Evolutionary conservation across 1,284 basidiomycete genomes (phyloP).

Genomic region (Ganoderma meredithae): DNA sequence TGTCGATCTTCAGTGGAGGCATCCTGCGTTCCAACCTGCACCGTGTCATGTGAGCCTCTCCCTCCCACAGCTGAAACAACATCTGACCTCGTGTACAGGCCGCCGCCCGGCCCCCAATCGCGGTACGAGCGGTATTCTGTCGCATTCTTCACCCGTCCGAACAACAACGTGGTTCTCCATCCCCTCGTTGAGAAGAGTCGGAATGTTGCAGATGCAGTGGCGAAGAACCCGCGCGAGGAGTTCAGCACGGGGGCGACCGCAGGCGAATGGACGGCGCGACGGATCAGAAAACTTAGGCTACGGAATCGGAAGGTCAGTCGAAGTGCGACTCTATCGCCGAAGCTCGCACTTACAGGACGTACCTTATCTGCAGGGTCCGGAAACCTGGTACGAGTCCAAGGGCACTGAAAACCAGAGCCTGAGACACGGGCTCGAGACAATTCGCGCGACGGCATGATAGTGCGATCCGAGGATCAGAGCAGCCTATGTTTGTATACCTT

Average conservation of each 20-base stretch:
- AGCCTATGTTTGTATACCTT: conserved; percentile 12
- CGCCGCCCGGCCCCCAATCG: conserved; percentile 44
- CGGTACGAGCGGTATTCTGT: conserved; percentile 44
- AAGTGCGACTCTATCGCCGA: conserved; percentile 11
- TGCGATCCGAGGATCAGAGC: background rate
- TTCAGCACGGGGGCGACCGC: conserved; percentile 52
- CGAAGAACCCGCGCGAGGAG: conserved; percentile 41
- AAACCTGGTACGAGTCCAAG: conserved; percentile 37
- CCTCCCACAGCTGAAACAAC: conserved; percentile 6
- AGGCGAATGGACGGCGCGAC: conserved; percentile 55
- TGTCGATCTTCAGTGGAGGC: conserved; percentile 49
- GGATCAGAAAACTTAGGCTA: conserved; percentile 55
- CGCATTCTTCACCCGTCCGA: conserved; percentile 48
- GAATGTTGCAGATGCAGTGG: conserved; percentile 50
- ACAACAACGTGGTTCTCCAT: conserved; percentile 41
- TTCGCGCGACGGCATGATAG: conserved; percentile 28
- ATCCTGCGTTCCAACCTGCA: conserved; percentile 48
- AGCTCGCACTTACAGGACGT: background rate
- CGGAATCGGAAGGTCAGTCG: conserved; percentile 49
- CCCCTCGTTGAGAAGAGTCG: conserved; percentile 53
- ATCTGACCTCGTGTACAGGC: conserved; percentile 31
- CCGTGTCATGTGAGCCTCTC: conserved; percentile 42
- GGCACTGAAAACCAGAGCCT: conserved; percentile 35
- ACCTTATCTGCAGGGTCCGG: conserved; percentile 30
- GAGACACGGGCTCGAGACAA: conserved; percentile 17